Conservation (phyloP, 176 grass and related monocot species). For the Guadua angustifolia region DNA sequence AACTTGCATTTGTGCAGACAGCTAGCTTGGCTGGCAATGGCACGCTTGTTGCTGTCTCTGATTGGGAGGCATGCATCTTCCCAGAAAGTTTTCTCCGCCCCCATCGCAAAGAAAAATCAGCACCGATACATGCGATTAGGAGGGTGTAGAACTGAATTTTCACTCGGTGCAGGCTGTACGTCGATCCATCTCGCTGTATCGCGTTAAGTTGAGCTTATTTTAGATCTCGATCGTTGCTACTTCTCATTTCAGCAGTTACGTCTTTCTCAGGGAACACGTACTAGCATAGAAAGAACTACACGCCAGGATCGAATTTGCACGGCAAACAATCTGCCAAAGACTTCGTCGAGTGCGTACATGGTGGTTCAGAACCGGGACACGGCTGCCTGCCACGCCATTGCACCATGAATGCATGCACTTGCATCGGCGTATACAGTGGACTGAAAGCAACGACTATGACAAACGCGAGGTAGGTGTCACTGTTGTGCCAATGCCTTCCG, state of each 20-base stretch:
- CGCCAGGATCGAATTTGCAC: not conserved
- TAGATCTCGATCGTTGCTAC: not conserved
- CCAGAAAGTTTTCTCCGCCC: not conserved
- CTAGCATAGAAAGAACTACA: not conserved
- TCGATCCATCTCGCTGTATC: not conserved
- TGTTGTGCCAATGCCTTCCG: not conserved
- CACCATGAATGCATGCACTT: not conserved
- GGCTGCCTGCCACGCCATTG: not conserved
- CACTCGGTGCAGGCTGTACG: not conserved
- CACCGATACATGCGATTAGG: not conserved
- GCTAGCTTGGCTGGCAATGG: not conserved
- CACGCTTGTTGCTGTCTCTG: slow-evolving; percentile 9
- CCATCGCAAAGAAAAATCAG: slow-evolving; percentile 16
- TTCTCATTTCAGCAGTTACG: slow-evolving; percentile 5
- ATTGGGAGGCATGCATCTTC: slow-evolving; percentile 23
- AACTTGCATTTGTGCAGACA: not conserved
- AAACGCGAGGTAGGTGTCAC: not conserved
- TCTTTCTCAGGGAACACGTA: not conserved
- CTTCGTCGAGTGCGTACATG: slow-evolving; percentile 3
- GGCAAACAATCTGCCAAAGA: not conserved
- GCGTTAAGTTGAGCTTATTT: not conserved
- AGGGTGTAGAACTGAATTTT: not conserved
- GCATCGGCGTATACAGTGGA: slow-evolving; percentile 27
- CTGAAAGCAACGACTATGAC: slow-evolving; percentile 6
- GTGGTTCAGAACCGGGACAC: not conserved